phyloP scores from a whole-genome alignment of 331 rosid genomes.

The Spiraea crenata region DNA sequence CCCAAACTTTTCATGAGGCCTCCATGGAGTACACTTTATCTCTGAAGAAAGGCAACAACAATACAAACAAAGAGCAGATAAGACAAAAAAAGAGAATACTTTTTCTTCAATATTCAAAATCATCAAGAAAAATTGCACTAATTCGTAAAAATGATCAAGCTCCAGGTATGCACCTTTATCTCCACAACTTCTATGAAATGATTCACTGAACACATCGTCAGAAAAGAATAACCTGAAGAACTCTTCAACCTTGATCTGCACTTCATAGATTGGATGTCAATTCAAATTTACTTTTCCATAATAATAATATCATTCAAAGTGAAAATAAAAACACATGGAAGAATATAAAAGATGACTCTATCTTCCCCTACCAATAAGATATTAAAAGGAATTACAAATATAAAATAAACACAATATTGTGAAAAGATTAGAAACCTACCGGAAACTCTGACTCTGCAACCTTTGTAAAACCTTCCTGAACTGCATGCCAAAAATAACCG shows the following conservation, averaged over 20 bases:
- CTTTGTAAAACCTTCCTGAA: slow-evolving; percentile 57
- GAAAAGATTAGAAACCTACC: slow-evolving; percentile 42
- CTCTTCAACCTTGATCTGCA: slow-evolving; percentile 89
- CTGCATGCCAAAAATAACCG: slow-evolving; percentile 56
- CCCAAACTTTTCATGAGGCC: slow-evolving; percentile 64
- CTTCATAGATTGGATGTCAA: slow-evolving; percentile 27
- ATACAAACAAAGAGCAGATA: slow-evolving; percentile 17
- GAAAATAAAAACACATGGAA: neutral
- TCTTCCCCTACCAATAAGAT: neutral
- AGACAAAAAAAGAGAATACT: slow-evolving; percentile 6
- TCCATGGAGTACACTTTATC: slow-evolving; percentile 66
- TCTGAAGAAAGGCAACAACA: slow-evolving; percentile 46
- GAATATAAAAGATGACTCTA: neutral
- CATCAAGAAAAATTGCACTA: neutral
- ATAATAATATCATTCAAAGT: slow-evolving; percentile 17
- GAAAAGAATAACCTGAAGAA: slow-evolving; percentile 76
- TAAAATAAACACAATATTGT: neutral
- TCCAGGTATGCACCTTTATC: slow-evolving; percentile 70
- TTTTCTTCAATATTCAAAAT: neutral
- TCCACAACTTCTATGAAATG: slow-evolving; percentile 72
- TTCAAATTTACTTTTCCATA: slow-evolving; percentile 17
- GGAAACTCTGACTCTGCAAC: slow-evolving; percentile 81
- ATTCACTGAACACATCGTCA: slow-evolving; percentile 62
- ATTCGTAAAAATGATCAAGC: slow-evolving; percentile 10
- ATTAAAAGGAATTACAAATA: neutral